A percentile compares a stretch with the other conserved stretches of the same genome.
Evolutionary conservation across 192 early-diverging fungal species (phyloP).

Genomic region (Entrophospora sp.): DNA sequence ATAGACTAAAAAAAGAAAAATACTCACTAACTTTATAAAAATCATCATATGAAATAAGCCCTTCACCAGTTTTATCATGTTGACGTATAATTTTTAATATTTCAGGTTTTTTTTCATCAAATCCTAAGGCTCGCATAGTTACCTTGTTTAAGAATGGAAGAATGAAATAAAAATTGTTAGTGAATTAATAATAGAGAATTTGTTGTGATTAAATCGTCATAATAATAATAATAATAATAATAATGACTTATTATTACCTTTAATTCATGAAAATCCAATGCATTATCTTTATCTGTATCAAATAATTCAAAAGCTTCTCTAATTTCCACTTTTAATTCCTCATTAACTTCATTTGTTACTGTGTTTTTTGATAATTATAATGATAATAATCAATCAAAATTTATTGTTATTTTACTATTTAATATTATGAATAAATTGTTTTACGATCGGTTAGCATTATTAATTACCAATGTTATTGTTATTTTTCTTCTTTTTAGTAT

Average conservation of each 20-base stretch:
- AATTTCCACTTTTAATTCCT: constrained; percentile 64
- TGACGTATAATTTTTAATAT: constrained; percentile 60
- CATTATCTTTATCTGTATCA: constrained; percentile 58
- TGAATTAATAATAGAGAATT: no score
- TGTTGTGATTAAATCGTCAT: no score
- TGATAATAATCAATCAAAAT: no score
- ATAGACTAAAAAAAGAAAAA: no score
- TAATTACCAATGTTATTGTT: no score
- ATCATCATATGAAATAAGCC: constrained; percentile 55
- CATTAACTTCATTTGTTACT: no score
- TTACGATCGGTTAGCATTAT: no score
- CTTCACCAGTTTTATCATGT: constrained; percentile 44
- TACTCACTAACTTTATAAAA: constrained; percentile 64
- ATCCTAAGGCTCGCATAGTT: constrained; percentile 76
- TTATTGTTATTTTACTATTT: no score
- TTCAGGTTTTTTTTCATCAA: constrained; percentile 76
- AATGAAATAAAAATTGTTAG: neutral
- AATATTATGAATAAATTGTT: no score
- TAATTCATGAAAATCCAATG: constrained; percentile 74
- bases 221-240: no score
- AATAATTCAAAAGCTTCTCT: constrained; percentile 53
- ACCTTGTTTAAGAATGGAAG: constrained; percentile 28
- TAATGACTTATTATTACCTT: constrained; percentile 48
- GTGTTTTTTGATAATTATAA: no score
- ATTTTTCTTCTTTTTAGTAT: no score